Base-by-base conservation (phyloP, 257 asterid genomes). In the Mentha longifolia region DNA sequence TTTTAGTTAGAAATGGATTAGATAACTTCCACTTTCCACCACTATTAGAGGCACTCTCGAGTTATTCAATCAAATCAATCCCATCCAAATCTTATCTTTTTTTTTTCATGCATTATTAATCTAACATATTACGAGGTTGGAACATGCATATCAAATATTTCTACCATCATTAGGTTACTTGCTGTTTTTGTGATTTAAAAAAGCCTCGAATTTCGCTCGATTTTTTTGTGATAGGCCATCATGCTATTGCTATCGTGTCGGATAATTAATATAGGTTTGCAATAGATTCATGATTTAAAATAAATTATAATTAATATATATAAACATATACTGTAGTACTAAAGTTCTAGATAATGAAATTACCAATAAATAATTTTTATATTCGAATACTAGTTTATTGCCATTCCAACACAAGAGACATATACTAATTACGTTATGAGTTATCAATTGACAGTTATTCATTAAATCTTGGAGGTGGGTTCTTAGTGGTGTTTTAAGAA, bases 51-150 rank as follows among this genome's bases (percentile, higher is more conserved):
- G 84, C 73, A 42, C 54, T 67, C 74, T 69, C 9, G 17, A 76
- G 55, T 68, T 72, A 58, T 63, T 71, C 85, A 52, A 52, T 82
- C 89, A 82, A 85, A 70, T 80, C 86, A 75, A 78, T 70, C 80
- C 76, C 74, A 69, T 77, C 78, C 12, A 55, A 42, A 61, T 75
- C 82, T 68, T 47, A 52, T 74, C 74, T 31, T 51, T 45, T 20
- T 47, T 45, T 20, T 47, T 70, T 41, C 68, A 65, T 70, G 73
- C 80, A 63, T 67, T 52, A 46, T 65, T 64, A 30, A 37, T 16
- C 61, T 52, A 16, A 25, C 65, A 69, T 78, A 10, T 4, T 55
- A 54, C 51, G 51, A 67, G 19, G 30, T 61, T 15, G 31, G 10
- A 9, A 50, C 49, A 37, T 57, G 41, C 30, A 50, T 70, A 45